Base-by-base conservation (phyloP, 2,329 filamentous ascomycete genomes). In the Aureobasidium sp. region DNA sequence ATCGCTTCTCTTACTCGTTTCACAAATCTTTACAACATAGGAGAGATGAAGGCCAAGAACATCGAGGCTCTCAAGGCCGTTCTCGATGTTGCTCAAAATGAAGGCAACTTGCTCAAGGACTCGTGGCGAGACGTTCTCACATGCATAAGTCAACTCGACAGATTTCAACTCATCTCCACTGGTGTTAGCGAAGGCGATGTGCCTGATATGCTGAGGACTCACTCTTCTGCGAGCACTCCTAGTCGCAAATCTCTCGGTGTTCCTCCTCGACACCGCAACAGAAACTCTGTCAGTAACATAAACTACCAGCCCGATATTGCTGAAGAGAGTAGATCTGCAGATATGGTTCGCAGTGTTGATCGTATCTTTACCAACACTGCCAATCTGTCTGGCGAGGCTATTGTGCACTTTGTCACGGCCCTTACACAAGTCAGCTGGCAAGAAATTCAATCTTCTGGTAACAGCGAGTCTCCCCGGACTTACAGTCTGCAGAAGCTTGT, bases 401-500 rank as follows among this genome's bases (percentile, higher is more conserved):
- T 99, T 70, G 89, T 97, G 1, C 88, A 96, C 73, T 99, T 99
- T 73, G 93, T 96, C 56, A 87, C 87, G 62, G 92, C 94, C 0
- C 77, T 99, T 63, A 96, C 90, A 8, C 91, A 97, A 72, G 93
- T 99, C 67, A 97, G 93, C 75, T 97, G 94, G 94, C 93, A 97
- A 71, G 94, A 99, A 75, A 99, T 99, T 70, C 93, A 95, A 72
- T 96, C 94, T 3, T 97, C 94, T 0, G 94, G 94, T 0, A 90
- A 93, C 62, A 97, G 93, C 71, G 94, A 99, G 64, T 95, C 91
- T 25, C 94, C 94, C 12, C 86, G 95, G 61, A 99, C 93, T 9
- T 99, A 97, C 81, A 97, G 92, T 77, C 79, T 99, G 65, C 94
- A 99, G 72, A 99, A 99, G 76, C 85, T 99, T 65, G 95, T 99